A percentile compares a stretch with the other conserved stretches of the same genome.
Conservation (phyloP, 176 grass and related monocot genomes). For the Lolium rigidum region DNA sequence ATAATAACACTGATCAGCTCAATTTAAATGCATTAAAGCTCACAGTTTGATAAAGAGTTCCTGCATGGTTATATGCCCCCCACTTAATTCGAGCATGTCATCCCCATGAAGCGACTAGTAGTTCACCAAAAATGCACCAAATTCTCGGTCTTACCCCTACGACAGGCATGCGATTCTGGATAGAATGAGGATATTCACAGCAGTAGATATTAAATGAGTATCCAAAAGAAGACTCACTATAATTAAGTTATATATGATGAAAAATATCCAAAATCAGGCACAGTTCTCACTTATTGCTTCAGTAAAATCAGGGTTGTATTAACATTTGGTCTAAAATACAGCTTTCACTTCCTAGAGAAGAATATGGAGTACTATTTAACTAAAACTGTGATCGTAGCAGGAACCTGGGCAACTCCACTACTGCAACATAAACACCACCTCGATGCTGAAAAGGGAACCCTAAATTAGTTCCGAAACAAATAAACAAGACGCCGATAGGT, state of each 20-base stretch:
- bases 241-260: not conserved
- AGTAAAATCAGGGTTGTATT: too few relatives aligned
- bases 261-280: not conserved
- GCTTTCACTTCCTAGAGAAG: not conserved
- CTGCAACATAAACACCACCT: not conserved
- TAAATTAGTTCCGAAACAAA: not conserved
- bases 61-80: not conserved
- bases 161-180: not conserved
- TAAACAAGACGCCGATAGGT: not conserved
- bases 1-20: not conserved
- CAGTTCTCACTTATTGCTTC: not conserved
- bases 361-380: not conserved
- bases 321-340: not conserved
- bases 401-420: not conserved
- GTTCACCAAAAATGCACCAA: conserved; percentile 4
- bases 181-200: not conserved
- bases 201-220: not conserved
- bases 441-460: not conserved
- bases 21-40: not conserved
- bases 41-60: not conserved
- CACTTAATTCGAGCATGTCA: not conserved
- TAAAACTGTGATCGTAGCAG: not conserved
- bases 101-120: not conserved
- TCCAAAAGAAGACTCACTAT: not conserved
- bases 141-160: not conserved